A percentile compares a stretch with the other conserved stretches of the same genome.
These are phyloP conservation scores for Dipodascopsis tothii DNA, from an alignment of 805 yeast species.

Conservation along the genomic window DNA sequence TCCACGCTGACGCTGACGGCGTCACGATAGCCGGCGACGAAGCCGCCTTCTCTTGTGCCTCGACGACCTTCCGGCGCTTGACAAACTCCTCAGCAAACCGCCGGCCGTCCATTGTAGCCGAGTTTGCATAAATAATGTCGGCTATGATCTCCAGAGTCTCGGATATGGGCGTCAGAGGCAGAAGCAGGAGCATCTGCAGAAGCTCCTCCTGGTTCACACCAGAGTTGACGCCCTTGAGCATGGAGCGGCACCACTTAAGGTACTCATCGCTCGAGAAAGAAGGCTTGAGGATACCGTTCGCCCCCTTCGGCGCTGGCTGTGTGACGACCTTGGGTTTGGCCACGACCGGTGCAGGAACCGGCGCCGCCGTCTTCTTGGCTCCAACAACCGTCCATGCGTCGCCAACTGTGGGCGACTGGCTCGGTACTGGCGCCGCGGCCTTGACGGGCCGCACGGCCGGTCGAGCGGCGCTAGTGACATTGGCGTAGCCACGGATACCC, in stretches of 20 bases:
- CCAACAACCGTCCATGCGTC: conserved; percentile 32
- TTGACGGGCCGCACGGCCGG: conserved; percentile 1
- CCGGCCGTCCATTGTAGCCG: conserved; percentile 88
- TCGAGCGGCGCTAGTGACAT: conserved; percentile 4
- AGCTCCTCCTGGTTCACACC: conserved; percentile 68
- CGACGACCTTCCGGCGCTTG: conserved; percentile 68
- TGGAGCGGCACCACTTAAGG: conserved; percentile 35
- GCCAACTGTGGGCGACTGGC: conserved; percentile 1
- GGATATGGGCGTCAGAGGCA: conserved; percentile 53
- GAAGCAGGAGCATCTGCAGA: conserved; percentile 66
- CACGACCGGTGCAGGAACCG: conserved; percentile 1
- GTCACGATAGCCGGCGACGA: conserved; percentile 50
- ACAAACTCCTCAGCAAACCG: conserved; percentile 86
- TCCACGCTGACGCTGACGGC: conserved; percentile 41
- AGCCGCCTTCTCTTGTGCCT: conserved; percentile 40
- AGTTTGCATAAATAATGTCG: conserved; percentile 82
- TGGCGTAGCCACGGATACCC: conserved; percentile 11
- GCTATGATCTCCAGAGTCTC: conserved; percentile 82
- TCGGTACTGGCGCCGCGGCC: conserved; percentile 11
- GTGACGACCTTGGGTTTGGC: background rate
- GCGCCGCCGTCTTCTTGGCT: conserved; percentile 45
- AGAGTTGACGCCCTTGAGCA: conserved; percentile 49
- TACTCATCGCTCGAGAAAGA: conserved; percentile 31
- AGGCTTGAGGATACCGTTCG: conserved; percentile 6
- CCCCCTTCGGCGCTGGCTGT: conserved; percentile 4